A percentile compares a stretch with the other conserved stretches of the same genome.
Conservation (phyloP, 2,329 filamentous ascomycete genomes). For the Penicillium capsulatum region DNA sequence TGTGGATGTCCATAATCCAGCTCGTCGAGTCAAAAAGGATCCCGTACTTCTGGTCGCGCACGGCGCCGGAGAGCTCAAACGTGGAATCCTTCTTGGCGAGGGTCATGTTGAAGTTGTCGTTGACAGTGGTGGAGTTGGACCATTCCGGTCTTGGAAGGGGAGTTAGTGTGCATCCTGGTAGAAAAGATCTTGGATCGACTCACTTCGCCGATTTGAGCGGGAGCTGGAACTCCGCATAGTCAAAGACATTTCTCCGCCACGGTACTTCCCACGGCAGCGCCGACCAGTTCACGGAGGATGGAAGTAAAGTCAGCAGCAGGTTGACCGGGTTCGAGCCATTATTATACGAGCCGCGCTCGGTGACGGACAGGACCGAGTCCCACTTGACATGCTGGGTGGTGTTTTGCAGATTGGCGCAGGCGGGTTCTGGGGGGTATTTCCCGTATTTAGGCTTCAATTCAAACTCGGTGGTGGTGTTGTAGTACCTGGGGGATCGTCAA, state of each 20-base stretch:
- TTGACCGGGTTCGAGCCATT: conserved; percentile 1
- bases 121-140: neutral
- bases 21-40: too few species aligned
- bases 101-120: conserved; percentile 2
- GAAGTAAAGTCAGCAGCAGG: conserved; percentile 1
- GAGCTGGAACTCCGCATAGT: too few species aligned
- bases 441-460: neutral
- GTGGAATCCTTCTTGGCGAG: neutral
- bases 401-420: too few species aligned
- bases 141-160: neutral
- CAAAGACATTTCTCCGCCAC: too few species aligned
- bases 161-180: neutral
- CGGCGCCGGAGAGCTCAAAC: neutral
- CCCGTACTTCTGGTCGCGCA: too few species aligned
- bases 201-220: too few species aligned
- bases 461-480: conserved; percentile 3
- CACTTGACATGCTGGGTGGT: neutral
- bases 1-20: too few species aligned
- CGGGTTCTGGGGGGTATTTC: too few species aligned
- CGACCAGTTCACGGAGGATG: neutral
- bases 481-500: conserved; percentile 1
- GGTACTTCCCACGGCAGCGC: too few species aligned
- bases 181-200: too few species aligned
- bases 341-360: conserved; percentile 1
- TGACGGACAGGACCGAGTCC: conserved; percentile 1